phyloP scores from a whole-genome alignment of 768 basidiomycete species.

The Boletus tylopilopsis region DNA sequence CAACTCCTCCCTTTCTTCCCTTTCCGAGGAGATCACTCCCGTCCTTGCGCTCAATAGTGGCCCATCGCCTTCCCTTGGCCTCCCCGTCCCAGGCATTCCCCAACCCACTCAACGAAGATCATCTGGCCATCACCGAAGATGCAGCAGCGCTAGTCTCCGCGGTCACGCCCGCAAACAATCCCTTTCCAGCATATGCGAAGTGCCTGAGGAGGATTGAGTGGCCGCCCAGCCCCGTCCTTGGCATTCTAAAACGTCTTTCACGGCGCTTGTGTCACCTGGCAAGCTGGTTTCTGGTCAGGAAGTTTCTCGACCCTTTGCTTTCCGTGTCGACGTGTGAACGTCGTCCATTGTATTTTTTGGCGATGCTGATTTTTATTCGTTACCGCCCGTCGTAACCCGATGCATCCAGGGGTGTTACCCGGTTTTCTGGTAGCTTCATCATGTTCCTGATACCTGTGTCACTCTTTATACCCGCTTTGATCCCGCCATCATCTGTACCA shows the following conservation, averaged over 20 bases:
- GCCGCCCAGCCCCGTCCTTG: neutral
- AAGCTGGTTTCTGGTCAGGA: constrained; percentile 19
- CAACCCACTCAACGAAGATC: constrained; percentile 14
- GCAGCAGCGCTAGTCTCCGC: constrained; percentile 31
- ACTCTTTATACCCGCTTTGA: constrained; percentile 25
- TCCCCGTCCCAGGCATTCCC: constrained; percentile 2
- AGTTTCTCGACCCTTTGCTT: constrained; percentile 6
- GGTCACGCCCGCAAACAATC: constrained; percentile 30
- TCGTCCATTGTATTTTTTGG: constrained; percentile 8
- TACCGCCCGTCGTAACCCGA: constrained; percentile 15
- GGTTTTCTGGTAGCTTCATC: constrained; percentile 12
- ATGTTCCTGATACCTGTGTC: constrained; percentile 31
- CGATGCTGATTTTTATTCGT: constrained; percentile 24
- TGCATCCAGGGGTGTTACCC: constrained; percentile 14
- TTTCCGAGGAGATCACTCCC: constrained; percentile 27
- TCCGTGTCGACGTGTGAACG: constrained; percentile 12
- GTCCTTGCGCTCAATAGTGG: constrained; percentile 22
- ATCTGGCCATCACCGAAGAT: constrained; percentile 26
- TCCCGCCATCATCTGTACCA: constrained; percentile 27
- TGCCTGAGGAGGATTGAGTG: constrained; percentile 30
- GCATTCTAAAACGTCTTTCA: neutral
- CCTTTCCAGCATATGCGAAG: constrained; percentile 31
- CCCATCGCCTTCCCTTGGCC: constrained; percentile 8
- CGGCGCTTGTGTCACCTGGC: constrained; percentile 14
- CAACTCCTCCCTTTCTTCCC: constrained; percentile 30